phyloP scores from a whole-genome alignment of 805 yeast species.

The Zygosaccharomyces lentus region DNA sequence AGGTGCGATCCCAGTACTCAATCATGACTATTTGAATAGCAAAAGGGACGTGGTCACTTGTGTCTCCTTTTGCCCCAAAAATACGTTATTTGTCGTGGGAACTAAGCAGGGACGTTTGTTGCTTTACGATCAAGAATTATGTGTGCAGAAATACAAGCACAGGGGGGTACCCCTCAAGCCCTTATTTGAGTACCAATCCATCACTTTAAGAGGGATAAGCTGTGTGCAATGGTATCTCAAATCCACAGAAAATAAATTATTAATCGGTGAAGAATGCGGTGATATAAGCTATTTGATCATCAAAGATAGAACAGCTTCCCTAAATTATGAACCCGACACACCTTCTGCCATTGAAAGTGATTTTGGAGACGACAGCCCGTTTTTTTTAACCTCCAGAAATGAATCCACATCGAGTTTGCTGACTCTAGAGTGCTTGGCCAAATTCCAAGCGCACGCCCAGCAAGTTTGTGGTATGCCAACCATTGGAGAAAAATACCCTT shows the following conservation, averaged over 20 bases:
- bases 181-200: conserved; percentile 21
- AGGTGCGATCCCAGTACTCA: conserved; percentile 43
- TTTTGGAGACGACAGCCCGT: background rate
- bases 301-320: conserved; percentile 2
- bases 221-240: conserved; percentile 55
- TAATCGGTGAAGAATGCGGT: conserved; percentile 66
- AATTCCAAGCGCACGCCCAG: conserved; percentile 48
- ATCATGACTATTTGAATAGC: conserved; percentile 33
- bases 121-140: conserved; percentile 40
- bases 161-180: conserved; percentile 13
- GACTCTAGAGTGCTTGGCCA: conserved; percentile 22
- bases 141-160: conserved; percentile 11
- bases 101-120: conserved; percentile 53
- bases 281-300: conserved; percentile 44
- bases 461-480: conserved; percentile 52
- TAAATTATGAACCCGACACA: background rate
- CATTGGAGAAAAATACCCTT: background rate
- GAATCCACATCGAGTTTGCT: background rate
- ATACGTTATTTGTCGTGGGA: conserved; percentile 49
- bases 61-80: conserved; percentile 49
- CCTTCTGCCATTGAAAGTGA: background rate
- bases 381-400: background rate
- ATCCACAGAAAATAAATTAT: conserved; percentile 33
- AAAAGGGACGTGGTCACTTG: conserved; percentile 47
- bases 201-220: conserved; percentile 44